phyloP scores from a whole-genome alignment of 1,139 yeast species.

The Fermentozyma sake region DNA sequence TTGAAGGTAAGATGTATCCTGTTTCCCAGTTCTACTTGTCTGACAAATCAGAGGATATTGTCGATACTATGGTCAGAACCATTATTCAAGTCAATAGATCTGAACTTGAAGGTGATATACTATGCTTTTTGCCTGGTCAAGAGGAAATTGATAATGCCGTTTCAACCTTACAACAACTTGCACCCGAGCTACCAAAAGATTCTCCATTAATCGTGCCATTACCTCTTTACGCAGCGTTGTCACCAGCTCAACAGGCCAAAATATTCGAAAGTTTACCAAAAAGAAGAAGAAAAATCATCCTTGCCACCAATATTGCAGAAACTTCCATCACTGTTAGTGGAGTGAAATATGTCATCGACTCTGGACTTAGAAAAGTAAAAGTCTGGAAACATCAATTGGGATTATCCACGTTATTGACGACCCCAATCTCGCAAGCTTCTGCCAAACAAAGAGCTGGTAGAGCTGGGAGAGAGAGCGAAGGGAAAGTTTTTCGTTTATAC shows the following conservation, averaged over 20 bases:
- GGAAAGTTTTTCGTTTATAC: constrained; percentile 83
- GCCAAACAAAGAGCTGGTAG: constrained; percentile 97
- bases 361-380: constrained; percentile 88
- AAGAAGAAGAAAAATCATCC: constrained; percentile 71
- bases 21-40: constrained; percentile 71
- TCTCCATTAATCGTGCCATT: constrained; percentile 74
- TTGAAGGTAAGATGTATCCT: constrained; percentile 87
- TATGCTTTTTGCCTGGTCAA: constrained; percentile 92
- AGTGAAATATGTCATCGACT: constrained; percentile 87
- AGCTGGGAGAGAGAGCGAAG: constrained; percentile 94
- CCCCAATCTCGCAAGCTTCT: constrained; percentile 90
- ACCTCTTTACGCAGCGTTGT: constrained; percentile 90
- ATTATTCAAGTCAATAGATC: constrained; percentile 74
- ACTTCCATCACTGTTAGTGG: constrained; percentile 96
- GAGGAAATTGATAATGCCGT: constrained; percentile 93
- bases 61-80: constrained; percentile 71
- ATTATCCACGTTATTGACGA: constrained; percentile 81
- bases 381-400: constrained; percentile 94
- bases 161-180: constrained; percentile 51
- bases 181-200: constrained; percentile 64
- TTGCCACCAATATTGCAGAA: constrained; percentile 95
- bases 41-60: constrained; percentile 65
- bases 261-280: constrained; percentile 63
- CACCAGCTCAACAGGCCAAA: constrained; percentile 75
- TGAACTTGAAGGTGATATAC: constrained; percentile 81